Percentiles rank a stretch among this genome's conserved stretches.
Evolutionary conservation across 257 asterid species (phyloP).

Genomic region (Leonotis leonurus): DNA sequence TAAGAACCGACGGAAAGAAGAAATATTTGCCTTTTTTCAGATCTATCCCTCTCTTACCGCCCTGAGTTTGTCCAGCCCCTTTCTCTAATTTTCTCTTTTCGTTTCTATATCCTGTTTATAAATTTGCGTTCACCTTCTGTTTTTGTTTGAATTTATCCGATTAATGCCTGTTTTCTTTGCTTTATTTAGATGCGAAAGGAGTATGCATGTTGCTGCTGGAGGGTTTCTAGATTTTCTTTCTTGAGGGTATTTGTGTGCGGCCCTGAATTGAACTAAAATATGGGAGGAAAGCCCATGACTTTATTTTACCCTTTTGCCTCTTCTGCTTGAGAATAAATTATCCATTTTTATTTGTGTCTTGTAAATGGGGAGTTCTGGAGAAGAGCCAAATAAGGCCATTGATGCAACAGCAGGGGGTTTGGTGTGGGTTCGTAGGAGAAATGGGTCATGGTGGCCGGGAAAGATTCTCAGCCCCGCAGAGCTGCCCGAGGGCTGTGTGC

Average conservation of each 20-base stretch:
- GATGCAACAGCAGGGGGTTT: conserved; percentile 58
- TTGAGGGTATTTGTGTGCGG: conserved; percentile 12
- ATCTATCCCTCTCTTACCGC: conserved; percentile 34
- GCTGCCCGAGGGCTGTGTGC: conserved; percentile 51
- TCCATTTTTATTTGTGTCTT: conserved; percentile 11
- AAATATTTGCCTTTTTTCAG: conserved; percentile 19
- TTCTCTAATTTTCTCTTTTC: conserved; percentile 3
- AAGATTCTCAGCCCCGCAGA: conserved; percentile 64
- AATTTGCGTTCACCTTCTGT: neutral
- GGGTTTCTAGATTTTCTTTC: conserved; percentile 13
- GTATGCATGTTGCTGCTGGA: conserved; percentile 26
- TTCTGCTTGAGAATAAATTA: neutral
- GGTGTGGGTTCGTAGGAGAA: conserved; percentile 87
- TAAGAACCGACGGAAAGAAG: neutral
- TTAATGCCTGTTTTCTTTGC: conserved; percentile 8
- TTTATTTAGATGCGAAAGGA: conserved; percentile 1
- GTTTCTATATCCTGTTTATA: neutral
- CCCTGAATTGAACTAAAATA: conserved; percentile 15
- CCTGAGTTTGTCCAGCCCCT: conserved; percentile 29
- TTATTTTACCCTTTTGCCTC: neutral
- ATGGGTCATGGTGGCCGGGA: conserved; percentile 96
- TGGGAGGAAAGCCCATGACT: conserved; percentile 2
- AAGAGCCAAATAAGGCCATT: conserved; percentile 40
- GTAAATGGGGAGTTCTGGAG: conserved; percentile 61
- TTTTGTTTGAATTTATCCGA: neutral